Evolutionary conservation across 2,329 filamentous ascomycete species (phyloP), one percentile per base, ranked within the genome.

Genomic region (Neophaeococcomyces aloes): DNA sequence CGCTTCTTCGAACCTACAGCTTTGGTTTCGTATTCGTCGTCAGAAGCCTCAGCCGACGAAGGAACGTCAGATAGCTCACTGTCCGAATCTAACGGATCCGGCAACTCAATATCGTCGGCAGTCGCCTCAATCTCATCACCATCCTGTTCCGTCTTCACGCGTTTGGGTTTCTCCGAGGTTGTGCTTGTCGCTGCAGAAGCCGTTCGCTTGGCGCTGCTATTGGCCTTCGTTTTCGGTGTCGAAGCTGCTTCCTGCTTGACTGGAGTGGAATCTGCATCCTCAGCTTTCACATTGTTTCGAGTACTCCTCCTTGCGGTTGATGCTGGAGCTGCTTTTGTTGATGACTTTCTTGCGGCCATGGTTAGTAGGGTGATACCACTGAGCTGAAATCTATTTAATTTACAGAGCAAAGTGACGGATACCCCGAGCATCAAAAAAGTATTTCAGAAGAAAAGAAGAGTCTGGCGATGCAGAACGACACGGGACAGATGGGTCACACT

Each of bases 101-200:
- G 17, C 14, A 33, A 34, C 4, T 31, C 40, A 29, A n/a, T 36
- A 4, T 6, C 14, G 13, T 30, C 21, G 3, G 37, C 41, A 21
- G 29, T 13, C 11, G 15, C 27, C 14, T 25, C 37, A 7, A 14
- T 32, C 25, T 29, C 31, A n/a, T 27, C 31, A 27, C 3, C 21
- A 35, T 42, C 31, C 21, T 23, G 18, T 25, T 44, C 41, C 8
- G 38, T 13, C 23, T 44, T 44, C n/a, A 44, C 41, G 14, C 41
- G 19, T 21, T 44, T 44, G 8, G 33, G 14, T 11, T 30, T 31
- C 21, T 29, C 13, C 21, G 41, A 10, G 2, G 21, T 29, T 23
- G 17, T 29, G 17, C 7, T 7, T 6, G 31, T 13, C n/a, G 31
- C 31, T 19, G 32, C 19, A 4, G 33, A 33, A 13, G 41, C 21